Base-by-base conservation (phyloP, 2,329 filamentous ascomycete genomes). In the Chalara sp. region DNA sequence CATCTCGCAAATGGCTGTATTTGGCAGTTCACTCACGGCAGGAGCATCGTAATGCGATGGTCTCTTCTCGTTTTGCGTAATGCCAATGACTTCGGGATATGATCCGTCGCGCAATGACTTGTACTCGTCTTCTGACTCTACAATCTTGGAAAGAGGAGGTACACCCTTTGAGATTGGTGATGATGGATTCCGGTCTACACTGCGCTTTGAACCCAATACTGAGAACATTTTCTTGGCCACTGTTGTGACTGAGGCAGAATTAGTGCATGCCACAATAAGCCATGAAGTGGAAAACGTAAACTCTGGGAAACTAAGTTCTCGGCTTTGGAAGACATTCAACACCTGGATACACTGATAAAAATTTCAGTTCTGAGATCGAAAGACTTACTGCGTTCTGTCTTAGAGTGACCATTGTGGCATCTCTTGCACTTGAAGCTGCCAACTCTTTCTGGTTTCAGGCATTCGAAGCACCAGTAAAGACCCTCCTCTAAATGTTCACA, bases 211-310 rank as follows among this genome's bases (percentile, higher is more conserved):
- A 33, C 61, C 61, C 13, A 63, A 51, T 37, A 55, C 58, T 6
- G 60, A 59, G 44, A 63, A 62, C 43, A 63, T 59, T 39, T 53
- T 63, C 52, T 61, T 63, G 7, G 59, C 59, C 4, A 61, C 61
- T 6, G 57, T 59, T 10, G 61, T 51, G 13, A 62, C 21, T 21
- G 21, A 21, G 21, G 21, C 21, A 21, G 21, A 21, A 21, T 21
- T 21, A 21, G 21, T 3, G 21, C 3, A 21, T 21, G 21, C 21
- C 21, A 21, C 21, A 21, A 21, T 21, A 21, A 21, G 3, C 21
- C 21, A 21, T 21, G 21, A 21, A 21, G 3, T 3, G 21, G 21
- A 21, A 21, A 21, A 21, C 21, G 3, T 21, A 21, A 21, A 21
- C 21, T 21, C 21, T 21, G 21, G 21, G 21, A 21, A 21, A 21